A percentile compares a stretch with the other conserved stretches of the same genome.
Conservation (phyloP, 192 early-diverging fungal species). For the Chytriomyces sp. region DNA sequence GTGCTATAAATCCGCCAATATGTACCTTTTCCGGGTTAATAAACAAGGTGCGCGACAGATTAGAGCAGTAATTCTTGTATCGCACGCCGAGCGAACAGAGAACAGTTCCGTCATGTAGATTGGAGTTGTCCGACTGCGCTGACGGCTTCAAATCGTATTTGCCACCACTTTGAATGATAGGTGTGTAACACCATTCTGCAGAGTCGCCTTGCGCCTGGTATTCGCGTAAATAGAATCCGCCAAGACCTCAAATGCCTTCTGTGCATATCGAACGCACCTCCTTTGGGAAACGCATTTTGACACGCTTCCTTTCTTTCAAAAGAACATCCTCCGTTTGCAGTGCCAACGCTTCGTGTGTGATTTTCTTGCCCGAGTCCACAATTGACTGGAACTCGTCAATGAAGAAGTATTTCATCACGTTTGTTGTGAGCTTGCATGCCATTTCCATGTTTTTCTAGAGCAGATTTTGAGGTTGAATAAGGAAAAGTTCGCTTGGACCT, state of each 20-base stretch:
- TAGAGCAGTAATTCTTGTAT: slow-evolving; percentile 95
- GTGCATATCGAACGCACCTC: no score
- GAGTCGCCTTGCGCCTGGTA: slow-evolving; percentile 47
- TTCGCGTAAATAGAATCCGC: no score
- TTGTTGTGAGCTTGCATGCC: slow-evolving; percentile 73
- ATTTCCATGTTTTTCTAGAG: slow-evolving; percentile 66
- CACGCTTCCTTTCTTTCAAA: slow-evolving; percentile 65
- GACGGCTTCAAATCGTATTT: slow-evolving; percentile 83
- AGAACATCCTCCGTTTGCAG: slow-evolving; percentile 71
- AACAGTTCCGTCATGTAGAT: slow-evolving; percentile 85
- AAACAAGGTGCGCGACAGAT: slow-evolving; percentile 89
- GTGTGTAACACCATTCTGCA: slow-evolving; percentile 89
- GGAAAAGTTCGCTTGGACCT: no score
- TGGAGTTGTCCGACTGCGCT: slow-evolving; percentile 72
- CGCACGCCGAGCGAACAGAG: slow-evolving; percentile 91
- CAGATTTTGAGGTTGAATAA: background rate
- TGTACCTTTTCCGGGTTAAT: slow-evolving; percentile 82
- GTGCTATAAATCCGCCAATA: slow-evolving; percentile 6
- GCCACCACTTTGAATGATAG: slow-evolving; percentile 96
- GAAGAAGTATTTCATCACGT: slow-evolving; percentile 85
- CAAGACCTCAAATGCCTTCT: no score
- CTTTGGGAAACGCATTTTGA: slow-evolving; percentile 65
- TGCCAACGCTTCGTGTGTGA: slow-evolving; percentile 83
- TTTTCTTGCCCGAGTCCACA: slow-evolving; percentile 84
- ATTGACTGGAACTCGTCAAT: slow-evolving; percentile 80